Percentiles rank a stretch among this genome's conserved stretches.
These are phyloP conservation scores for Aureobasidium sp. DNA, from an alignment of 2,329 filamentous ascomycete species.

Conservation along the genomic window DNA sequence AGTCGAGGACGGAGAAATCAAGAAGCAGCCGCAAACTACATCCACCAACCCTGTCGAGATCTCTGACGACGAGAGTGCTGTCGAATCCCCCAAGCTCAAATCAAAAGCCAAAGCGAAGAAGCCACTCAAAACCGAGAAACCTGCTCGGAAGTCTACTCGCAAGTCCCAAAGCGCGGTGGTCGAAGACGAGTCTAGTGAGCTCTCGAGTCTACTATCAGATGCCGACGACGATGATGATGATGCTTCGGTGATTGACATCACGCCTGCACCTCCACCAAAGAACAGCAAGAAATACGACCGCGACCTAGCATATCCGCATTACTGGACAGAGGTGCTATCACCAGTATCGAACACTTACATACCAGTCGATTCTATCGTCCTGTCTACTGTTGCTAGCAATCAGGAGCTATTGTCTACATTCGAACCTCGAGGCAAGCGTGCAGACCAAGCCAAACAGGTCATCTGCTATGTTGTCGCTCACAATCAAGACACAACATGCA, in stretches of 20 bases:
- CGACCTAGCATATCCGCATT: conserved; percentile 76
- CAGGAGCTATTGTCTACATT: conserved; percentile 66
- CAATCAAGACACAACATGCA: conserved; percentile 77
- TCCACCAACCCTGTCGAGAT: conserved; percentile 10
- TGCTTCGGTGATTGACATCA: conserved; percentile 52
- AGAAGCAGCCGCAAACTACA: conserved; percentile 23
- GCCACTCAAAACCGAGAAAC: conserved; percentile 18
- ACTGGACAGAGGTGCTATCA: conserved; percentile 88
- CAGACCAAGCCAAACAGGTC: conserved; percentile 79
- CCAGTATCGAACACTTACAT: conserved; percentile 72
- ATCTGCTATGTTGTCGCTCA: conserved; percentile 84
- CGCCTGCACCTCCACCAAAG: conserved; percentile 38
- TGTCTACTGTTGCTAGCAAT: conserved; percentile 63
- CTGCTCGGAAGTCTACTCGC: conserved; percentile 22
- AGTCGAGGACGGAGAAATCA: conserved; percentile 63
- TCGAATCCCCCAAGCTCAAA: not conserved
- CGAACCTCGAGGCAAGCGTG: conserved; percentile 74
- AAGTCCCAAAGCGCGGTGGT: conserved; percentile 38
- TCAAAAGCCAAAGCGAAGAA: conserved; percentile 17
- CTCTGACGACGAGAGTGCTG: conserved; percentile 17
- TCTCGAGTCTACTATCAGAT: conserved; percentile 38
- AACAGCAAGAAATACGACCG: conserved; percentile 55
- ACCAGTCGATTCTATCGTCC: conserved; percentile 67
- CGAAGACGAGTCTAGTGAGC: conserved; percentile 38
- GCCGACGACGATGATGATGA: conserved; percentile 40